Percentiles rank a stretch among this genome's conserved stretches.
phyloP scores from a whole-genome alignment of 805 yeast species.

The Candida hungchunana region DNA sequence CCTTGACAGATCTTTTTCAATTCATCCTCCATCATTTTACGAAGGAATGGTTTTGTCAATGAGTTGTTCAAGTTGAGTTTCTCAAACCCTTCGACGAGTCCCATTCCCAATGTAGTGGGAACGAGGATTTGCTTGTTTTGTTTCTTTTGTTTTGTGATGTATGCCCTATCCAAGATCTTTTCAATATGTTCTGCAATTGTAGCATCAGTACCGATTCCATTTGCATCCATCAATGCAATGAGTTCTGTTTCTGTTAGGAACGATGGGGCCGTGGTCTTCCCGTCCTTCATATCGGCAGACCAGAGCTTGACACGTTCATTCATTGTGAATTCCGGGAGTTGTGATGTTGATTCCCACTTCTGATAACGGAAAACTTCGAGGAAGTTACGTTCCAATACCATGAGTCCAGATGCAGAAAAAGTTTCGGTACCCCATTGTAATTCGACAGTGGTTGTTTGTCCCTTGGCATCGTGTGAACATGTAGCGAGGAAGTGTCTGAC shows the following conservation, averaged over 20 bases:
- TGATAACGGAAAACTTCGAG: constrained; percentile 76
- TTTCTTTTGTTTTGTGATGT: constrained; percentile 45
- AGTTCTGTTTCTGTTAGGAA: constrained; percentile 90
- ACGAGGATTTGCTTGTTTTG: constrained; percentile 42
- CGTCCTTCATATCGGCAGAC: constrained; percentile 59
- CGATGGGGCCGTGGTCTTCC: constrained; percentile 76
- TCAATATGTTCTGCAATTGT: constrained; percentile 98
- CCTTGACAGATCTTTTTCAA: constrained; percentile 72
- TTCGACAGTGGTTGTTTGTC: constrained; percentile 56
- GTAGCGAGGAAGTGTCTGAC: constrained; percentile 85
- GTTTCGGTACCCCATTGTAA: constrained; percentile 75
- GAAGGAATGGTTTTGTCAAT: constrained; percentile 81
- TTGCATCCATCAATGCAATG: constrained; percentile 90
- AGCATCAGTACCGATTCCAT: constrained; percentile 98
- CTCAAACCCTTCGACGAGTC: constrained; percentile 85
- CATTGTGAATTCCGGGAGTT: constrained; percentile 57
- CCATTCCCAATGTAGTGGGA: constrained; percentile 83
- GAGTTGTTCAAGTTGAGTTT: constrained; percentile 69
- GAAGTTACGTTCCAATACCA: constrained; percentile 70
- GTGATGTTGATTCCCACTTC: constrained; percentile 65
- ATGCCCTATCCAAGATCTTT: constrained; percentile 65
- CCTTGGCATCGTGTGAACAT: constrained; percentile 88
- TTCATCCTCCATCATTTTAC: constrained; percentile 69
- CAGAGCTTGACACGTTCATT: constrained; percentile 56
- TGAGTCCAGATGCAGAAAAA: constrained; percentile 70